A percentile compares a stretch with the other conserved stretches of the same genome.
These are phyloP conservation scores for Phalaenopsis equestris DNA, from an alignment of 106 monocot species.

Conservation along the genomic window DNA sequence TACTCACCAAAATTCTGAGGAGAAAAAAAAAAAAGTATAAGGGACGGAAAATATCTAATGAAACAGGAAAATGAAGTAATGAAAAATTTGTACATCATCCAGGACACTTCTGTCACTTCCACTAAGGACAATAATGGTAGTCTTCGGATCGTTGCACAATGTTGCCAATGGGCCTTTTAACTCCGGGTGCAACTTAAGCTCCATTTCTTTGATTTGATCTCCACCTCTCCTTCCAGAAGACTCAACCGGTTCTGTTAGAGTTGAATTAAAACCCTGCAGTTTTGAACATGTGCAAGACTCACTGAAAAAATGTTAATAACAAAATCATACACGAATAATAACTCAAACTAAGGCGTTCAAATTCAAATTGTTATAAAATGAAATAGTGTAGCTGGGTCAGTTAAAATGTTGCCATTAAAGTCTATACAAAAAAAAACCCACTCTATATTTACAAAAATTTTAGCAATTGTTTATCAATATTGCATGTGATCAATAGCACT, in stretches of 20 bases:
- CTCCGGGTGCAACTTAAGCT: conserved; percentile 91
- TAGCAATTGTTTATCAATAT: background rate
- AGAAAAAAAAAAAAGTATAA: conserved; percentile 4
- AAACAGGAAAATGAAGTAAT: background rate
- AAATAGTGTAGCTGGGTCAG: too few species aligned
- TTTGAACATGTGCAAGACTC: background rate
- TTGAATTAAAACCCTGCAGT: conserved; percentile 87
- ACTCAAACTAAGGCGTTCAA: background rate
- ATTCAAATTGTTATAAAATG: background rate
- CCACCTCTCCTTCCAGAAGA: conserved; percentile 92
- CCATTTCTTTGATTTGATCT: conserved; percentile 99
- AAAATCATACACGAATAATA: background rate
- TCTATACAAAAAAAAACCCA: too few species aligned
- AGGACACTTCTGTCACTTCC: conserved; percentile 94
- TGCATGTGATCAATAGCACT: background rate
- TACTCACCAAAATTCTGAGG: conserved; percentile 90
- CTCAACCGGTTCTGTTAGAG: conserved; percentile 85
- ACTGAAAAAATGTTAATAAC: background rate
- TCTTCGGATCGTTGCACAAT: conserved; percentile 71
- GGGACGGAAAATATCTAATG: background rate
- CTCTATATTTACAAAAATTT: background rate
- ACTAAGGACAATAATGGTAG: conserved; percentile 89
- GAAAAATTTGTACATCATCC: conserved; percentile 54
- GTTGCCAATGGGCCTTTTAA: conserved; percentile 59
- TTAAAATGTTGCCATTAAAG: too few species aligned